These are phyloP conservation scores for Aspergillus unguis DNA, from an alignment of 2,329 filamentous ascomycete species.

Conservation along the genomic window DNA sequence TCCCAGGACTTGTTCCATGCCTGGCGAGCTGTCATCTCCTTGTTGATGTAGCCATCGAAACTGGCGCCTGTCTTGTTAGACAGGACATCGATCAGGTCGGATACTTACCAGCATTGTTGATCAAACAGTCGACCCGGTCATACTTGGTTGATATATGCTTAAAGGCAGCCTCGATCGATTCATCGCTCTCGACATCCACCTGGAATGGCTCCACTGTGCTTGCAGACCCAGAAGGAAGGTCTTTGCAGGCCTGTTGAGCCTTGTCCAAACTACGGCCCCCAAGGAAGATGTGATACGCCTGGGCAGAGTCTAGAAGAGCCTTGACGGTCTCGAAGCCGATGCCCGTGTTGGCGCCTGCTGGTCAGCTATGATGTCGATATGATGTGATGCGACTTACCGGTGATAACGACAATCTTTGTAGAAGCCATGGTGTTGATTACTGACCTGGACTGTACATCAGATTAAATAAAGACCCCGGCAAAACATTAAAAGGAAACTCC, in stretches of 20 bases:
- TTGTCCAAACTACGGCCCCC: constrained; percentile 2
- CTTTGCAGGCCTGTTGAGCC: background rate
- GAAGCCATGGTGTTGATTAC: background rate
- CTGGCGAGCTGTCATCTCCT: constrained; percentile 22
- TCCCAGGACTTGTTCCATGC: constrained; percentile 30
- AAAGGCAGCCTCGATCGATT: constrained; percentile 50
- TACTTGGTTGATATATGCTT: constrained; percentile 56
- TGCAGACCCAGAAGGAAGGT: constrained; percentile 6
- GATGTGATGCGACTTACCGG: background rate
- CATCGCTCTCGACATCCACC: constrained; percentile 50
- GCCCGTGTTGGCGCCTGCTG: constrained; percentile 25
- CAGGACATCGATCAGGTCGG: background rate
- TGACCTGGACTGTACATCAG: background rate
- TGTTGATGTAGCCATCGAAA: background rate
- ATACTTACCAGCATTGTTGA: constrained; percentile 20
- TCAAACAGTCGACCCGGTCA: constrained; percentile 30
- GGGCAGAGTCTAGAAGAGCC: constrained; percentile 17
- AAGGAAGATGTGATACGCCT: constrained; percentile 22
- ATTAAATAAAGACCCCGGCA: background rate
- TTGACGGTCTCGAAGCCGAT: constrained; percentile 25
- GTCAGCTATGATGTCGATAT: background rate
- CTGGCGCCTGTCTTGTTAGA: background rate
- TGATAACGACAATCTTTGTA: background rate
- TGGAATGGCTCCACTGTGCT: constrained; percentile 13
- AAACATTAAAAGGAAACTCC: background rate